Conservation (phyloP, 495 filamentous ascomycete genomes). For the Lepraria neglecta region DNA sequence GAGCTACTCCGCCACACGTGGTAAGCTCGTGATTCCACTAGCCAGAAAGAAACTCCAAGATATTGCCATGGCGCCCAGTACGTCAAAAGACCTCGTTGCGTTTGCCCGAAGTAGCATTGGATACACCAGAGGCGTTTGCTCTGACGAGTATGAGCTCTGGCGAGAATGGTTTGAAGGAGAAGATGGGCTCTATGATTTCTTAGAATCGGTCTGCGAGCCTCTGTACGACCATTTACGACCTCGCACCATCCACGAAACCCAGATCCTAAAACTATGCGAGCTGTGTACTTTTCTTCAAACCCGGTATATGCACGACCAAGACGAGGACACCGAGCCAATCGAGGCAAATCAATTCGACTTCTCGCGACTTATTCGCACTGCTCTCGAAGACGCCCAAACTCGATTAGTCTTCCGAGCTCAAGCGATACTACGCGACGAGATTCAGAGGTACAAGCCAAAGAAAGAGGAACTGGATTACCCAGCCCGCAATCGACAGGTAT, state of each 20-base stretch:
- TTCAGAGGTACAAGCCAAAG: constrained; percentile 62
- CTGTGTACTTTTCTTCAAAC: constrained; percentile 75
- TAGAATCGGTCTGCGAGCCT: constrained; percentile 67
- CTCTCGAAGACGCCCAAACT: constrained; percentile 67
- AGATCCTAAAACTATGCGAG: constrained; percentile 70
- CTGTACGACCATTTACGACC: constrained; percentile 68
- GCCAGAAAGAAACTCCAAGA: constrained; percentile 57
- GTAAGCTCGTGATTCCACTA: constrained; percentile 54
- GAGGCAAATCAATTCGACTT: constrained; percentile 60
- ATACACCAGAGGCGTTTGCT: constrained; percentile 62
- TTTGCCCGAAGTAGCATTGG: constrained; percentile 66
- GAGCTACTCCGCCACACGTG: constrained; percentile 54
- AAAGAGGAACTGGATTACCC: constrained; percentile 66
- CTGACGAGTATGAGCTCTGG: constrained; percentile 72
- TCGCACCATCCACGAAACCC: constrained; percentile 62
- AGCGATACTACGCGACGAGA: constrained; percentile 60
- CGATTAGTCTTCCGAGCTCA: constrained; percentile 66
- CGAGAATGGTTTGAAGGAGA: constrained; percentile 68
- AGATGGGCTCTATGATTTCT: constrained; percentile 60
- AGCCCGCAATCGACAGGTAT: constrained; percentile 42
- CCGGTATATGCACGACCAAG: constrained; percentile 68
- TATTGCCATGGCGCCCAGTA: constrained; percentile 57
- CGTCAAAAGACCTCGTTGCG: constrained; percentile 60
- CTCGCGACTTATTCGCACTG: constrained; percentile 57
- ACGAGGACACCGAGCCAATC: constrained; percentile 57